Percentiles rank a stretch among this genome's conserved stretches.
Conservation (phyloP, 441 rosid species). For the Pelargonium citronellum region DNA sequence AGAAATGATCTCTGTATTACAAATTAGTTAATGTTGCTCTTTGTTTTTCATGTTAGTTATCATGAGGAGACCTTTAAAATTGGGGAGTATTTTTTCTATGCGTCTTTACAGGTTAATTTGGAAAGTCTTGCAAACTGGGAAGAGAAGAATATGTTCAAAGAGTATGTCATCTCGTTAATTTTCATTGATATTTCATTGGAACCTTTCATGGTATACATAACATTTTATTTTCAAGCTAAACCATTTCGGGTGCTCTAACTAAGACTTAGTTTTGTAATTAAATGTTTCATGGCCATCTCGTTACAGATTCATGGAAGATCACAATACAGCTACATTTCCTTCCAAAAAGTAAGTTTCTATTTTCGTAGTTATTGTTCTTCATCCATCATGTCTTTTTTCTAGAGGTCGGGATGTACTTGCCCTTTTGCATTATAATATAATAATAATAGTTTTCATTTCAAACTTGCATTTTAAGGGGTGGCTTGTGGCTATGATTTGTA, state of each 20-base stretch:
- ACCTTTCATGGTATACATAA: not conserved
- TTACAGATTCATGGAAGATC: constrained; percentile 92
- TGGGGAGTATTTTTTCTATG: not conserved
- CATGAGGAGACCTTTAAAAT: not conserved
- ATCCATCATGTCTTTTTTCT: not conserved
- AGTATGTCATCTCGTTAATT: constrained; percentile 34
- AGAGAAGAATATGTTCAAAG: constrained; percentile 92
- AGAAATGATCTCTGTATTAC: not conserved
- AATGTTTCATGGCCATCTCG: not conserved
- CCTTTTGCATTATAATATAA: not conserved
- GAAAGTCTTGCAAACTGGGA: constrained; percentile 93
- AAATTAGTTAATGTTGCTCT: not conserved
- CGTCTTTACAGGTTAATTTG: constrained; percentile 61
- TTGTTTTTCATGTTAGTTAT: not conserved
- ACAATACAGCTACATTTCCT: constrained; percentile 89
- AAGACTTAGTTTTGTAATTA: not conserved
- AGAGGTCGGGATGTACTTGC: too few species aligned
- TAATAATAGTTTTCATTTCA: not conserved
- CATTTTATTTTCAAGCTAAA: too few species aligned
- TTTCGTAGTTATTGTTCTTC: not conserved
- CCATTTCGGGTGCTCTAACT: not conserved
- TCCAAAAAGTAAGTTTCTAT: constrained; percentile 72
- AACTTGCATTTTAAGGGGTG: not conserved
- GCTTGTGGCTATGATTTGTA: not conserved
- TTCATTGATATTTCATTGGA: not conserved